Percentiles rank a stretch among this genome's conserved stretches.
These are phyloP conservation scores for Zea luxurians DNA, from an alignment of 176 grass and related monocot genomes.

Conservation along the genomic window DNA sequence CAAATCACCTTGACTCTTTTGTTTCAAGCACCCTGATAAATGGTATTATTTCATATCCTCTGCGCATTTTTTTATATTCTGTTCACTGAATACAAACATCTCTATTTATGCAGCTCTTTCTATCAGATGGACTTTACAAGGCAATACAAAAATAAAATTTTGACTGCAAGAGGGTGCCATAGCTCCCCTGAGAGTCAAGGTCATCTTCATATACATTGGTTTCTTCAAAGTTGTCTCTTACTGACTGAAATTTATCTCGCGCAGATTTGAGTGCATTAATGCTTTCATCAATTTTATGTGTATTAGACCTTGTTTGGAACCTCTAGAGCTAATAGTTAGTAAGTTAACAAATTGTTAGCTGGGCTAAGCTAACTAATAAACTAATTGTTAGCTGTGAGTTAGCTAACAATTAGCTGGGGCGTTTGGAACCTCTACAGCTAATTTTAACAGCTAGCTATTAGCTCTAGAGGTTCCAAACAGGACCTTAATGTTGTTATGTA, in stretches of 20 bases:
- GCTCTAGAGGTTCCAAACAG: no score
- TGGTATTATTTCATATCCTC: background rate
- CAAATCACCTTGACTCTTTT: background rate
- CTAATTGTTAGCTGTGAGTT: no score
- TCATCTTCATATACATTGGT: slow-evolving; percentile 4
- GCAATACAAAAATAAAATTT: slow-evolving; percentile 13
- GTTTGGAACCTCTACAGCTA: no score
- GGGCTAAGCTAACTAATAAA: no score
- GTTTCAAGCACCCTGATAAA: slow-evolving; percentile 9
- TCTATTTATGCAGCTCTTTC: slow-evolving; percentile 28
- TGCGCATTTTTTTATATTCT: background rate
- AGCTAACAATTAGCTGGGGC: no score
- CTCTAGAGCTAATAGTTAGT: no score
- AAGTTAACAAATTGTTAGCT: no score
- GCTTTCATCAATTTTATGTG: background rate
- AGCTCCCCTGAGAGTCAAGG: slow-evolving; percentile 39
- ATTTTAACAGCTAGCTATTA: no score
- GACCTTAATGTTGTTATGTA: background rate
- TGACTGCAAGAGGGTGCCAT: slow-evolving; percentile 28
- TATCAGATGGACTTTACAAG: slow-evolving; percentile 21
- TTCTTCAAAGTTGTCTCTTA: background rate
- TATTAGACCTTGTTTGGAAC: background rate
- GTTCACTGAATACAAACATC: slow-evolving; percentile 21
- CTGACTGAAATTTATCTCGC: background rate
- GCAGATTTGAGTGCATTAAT: background rate